phyloP scores from a whole-genome alignment of 768 basidiomycete genomes.

The Boletus rufocinnamomeus region DNA sequence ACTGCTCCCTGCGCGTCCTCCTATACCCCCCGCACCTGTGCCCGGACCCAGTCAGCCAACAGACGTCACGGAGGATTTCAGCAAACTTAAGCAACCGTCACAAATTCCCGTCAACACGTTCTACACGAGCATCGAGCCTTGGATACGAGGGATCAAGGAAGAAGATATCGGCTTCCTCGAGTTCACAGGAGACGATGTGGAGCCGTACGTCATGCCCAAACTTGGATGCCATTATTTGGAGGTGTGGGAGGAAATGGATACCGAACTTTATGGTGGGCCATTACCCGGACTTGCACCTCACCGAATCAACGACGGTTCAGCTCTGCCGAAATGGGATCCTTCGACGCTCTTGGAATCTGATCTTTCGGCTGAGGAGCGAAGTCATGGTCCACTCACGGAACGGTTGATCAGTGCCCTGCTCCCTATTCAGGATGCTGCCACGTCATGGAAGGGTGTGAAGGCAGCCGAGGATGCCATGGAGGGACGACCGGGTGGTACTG shows the following conservation, averaged over 20 bases:
- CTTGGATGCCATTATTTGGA: conserved; percentile 86
- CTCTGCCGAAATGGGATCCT: conserved; percentile 78
- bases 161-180: conserved; percentile 95
- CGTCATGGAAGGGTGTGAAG: conserved; percentile 75
- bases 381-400: conserved; percentile 88
- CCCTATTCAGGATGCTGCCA: conserved; percentile 60
- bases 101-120: conserved; percentile 76
- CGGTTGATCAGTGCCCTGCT: conserved; percentile 74
- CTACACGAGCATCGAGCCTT: conserved; percentile 87
- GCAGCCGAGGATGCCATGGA: conserved; percentile 86
- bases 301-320: conserved; percentile 33
- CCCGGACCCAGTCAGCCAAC: conserved; percentile 83
- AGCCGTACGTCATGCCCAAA: conserved; percentile 83
- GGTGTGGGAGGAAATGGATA: conserved; percentile 93
- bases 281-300: conserved; percentile 43
- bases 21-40: conserved; percentile 60
- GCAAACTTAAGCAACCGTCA: conserved; percentile 74
- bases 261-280: conserved; percentile 45
- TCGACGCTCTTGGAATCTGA: conserved; percentile 75
- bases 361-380: conserved; percentile 69
- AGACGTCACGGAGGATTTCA: conserved; percentile 89
- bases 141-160: conserved; percentile 85
- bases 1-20: conserved; percentile 62
- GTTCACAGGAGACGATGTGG: conserved; percentile 86
- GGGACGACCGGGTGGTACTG: conserved; percentile 77